Evolutionary conservation across 768 basidiomycete genomes (phyloP).

Genomic region (Auriscalpium microsporum): DNA sequence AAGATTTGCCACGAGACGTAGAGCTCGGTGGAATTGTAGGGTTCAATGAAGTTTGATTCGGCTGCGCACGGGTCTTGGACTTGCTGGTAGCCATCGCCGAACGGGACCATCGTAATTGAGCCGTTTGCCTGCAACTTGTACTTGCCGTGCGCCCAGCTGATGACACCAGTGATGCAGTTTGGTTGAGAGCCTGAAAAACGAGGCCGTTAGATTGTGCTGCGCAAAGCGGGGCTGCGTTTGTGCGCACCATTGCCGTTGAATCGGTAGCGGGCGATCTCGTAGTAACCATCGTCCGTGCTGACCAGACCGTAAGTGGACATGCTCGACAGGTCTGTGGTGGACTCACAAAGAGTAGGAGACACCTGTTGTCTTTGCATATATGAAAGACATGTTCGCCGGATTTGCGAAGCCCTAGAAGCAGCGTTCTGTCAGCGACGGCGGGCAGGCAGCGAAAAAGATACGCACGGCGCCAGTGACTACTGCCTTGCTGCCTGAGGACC

Average conservation of each 20-base stretch:
- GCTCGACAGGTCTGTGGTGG: neutral
- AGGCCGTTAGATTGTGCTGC: neutral
- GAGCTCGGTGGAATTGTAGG: slow-evolving; percentile 70
- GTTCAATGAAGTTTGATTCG: slow-evolving; percentile 77
- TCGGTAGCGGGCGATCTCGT: slow-evolving; percentile 86
- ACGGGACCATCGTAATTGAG: slow-evolving; percentile 65
- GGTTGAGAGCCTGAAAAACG: slow-evolving; percentile 58
- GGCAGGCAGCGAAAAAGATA: slow-evolving; percentile 15
- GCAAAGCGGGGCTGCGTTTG: neutral
- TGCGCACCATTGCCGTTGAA: slow-evolving; percentile 76
- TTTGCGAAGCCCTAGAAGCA: slow-evolving; percentile 66
- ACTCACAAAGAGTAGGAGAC: slow-evolving; percentile 86
- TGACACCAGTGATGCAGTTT: slow-evolving; percentile 80
- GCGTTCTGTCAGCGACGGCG: neutral
- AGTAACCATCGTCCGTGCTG: slow-evolving; percentile 68
- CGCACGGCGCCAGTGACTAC: slow-evolving; percentile 81
- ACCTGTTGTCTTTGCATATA: slow-evolving; percentile 78
- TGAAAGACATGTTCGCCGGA: slow-evolving; percentile 76
- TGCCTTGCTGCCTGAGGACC: slow-evolving; percentile 70
- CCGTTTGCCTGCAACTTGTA: slow-evolving; percentile 66
- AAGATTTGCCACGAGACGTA: slow-evolving; percentile 65
- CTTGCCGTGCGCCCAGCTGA: slow-evolving; percentile 86
- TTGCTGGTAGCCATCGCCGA: slow-evolving; percentile 89
- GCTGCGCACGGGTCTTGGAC: slow-evolving; percentile 91
- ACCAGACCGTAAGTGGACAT: neutral